Base-by-base conservation (phyloP, 179 eudicot species). In the Camellia oleifera region DNA sequence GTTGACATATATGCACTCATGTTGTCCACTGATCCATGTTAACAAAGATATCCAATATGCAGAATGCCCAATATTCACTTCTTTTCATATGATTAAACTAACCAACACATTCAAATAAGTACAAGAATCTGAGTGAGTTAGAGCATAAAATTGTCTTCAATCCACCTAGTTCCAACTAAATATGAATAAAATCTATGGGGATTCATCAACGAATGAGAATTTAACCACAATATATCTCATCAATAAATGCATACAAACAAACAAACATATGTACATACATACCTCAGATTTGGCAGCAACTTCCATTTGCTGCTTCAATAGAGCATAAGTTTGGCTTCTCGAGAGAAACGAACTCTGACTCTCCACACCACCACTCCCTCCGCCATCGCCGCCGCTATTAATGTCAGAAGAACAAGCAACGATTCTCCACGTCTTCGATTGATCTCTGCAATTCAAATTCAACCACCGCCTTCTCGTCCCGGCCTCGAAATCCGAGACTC, bases 261-360 rank as follows among this genome's bases (percentile, higher is more conserved):
- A 4, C 8, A 45, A 54, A 5, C 9, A 72, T 17, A n/a, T 54
- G 69, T 57, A 3, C 45, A 48, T n/a, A 23, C 15, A 54, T 8
- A 92, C 99, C 97, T 95, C 99, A 44, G 95, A 88, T 84, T 95
- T 92, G 2, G 99, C 93, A 57, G 99, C 99, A 15, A 95, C 92
- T 82, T 92, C 97, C 99, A 95, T 86, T 82, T 92, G 91, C 71
- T 92, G 99, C 83, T 94, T 95, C 87, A 95, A 84, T 74, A 93
- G 65, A 76, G 93, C 97, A 83, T 95, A 94, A 26, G 89, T 90
- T 78, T 92, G 95, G 82, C 88, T 91, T 75, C 95, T 72, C 45
- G 90, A 81, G 7, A 91, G 77, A 52, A 84, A 76, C 80, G 97
- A 86, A 32, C 82, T 81, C 75, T 88, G 86, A 52, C 87, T 75